Base-by-base conservation (phyloP, 140 eudicot genomes). In the Bidens hawaiensis region DNA sequence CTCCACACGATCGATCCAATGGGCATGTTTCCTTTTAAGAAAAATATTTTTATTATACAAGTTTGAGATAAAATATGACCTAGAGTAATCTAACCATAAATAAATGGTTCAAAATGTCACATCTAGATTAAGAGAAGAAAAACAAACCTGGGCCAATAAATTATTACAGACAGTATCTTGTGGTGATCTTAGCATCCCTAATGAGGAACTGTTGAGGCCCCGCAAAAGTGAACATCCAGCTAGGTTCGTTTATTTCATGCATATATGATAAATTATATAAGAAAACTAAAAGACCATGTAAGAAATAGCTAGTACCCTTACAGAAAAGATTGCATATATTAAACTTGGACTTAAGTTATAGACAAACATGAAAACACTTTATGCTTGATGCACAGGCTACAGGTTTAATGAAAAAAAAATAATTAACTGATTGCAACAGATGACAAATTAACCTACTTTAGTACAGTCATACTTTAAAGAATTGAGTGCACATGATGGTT, bases 171-270 rank as follows among this genome's bases (percentile, higher is more conserved):
- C 23, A 19, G 58, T 59, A 59, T 72, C 80, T 41, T 64, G 68
- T 49, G 74, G 19, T 40, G 72, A 34, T 36, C 64, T 59, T 33
- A 50, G 60, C 31, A 60, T 27, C 49, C 82, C 79, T 25, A 64
- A 60, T 14, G 82, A 68, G 67, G 50, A 62, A 60, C 51, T 62
- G 78, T 51, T 21, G 26, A 79, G 70, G 64, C 78, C 73, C 52
- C 76, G 66, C 75, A 81, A 57, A 50, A 81, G 21, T 23, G 79
- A 81, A 64, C 74, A 77, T 0, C 82, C 80, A 38, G 38, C 80
- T 80, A 49, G 41, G 48, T 38, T 52, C 12, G 18, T 73, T 79
- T 56, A 17, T 40, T 60, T 56, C 70, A 53, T n/a, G n/a, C n/a
- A n/a, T n/a, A n/a, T 27, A 26, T 34, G 11, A 34, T 34, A 52